Conservation (phyloP, 2,329 filamentous ascomycete species). For the Trichocomaceae sp. region DNA sequence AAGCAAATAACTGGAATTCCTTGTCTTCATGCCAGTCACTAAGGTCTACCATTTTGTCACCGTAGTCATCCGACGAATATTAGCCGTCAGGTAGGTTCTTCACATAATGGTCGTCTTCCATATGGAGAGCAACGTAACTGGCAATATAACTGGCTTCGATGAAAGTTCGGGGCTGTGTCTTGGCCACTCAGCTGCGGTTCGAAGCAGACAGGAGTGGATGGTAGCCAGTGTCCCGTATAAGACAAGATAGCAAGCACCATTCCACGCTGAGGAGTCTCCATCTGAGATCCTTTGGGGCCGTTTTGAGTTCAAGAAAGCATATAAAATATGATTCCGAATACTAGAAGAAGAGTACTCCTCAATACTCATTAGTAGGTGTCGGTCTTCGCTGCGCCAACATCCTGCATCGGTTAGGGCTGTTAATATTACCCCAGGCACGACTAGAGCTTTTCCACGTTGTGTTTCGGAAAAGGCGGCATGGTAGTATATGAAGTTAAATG, state of each 20-base stretch:
- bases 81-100: slow-evolving; percentile 45
- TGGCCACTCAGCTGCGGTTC: slow-evolving; percentile 40
- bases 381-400: too few species aligned
- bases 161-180: slow-evolving; percentile 38
- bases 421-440: too few species aligned
- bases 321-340: slow-evolving; percentile 55
- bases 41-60: slow-evolving; percentile 47
- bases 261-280: slow-evolving; percentile 50
- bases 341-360: too few species aligned
- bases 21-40: slow-evolving; percentile 40
- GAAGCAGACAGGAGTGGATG: slow-evolving; percentile 53
- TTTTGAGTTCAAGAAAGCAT: slow-evolving; percentile 50
- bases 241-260: slow-evolving; percentile 54
- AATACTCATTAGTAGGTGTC: slow-evolving; percentile 30
- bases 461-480: too few species aligned
- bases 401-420: too few species aligned
- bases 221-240: slow-evolving; percentile 54
- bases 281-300: slow-evolving; percentile 46
- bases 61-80: slow-evolving; percentile 51
- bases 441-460: too few species aligned
- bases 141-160: slow-evolving; percentile 39
- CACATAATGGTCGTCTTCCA: slow-evolving; percentile 41
- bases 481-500: too few species aligned
- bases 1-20: slow-evolving; percentile 51
- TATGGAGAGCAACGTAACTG: slow-evolving; percentile 39